Base-by-base conservation (phyloP, 768 basidiomycete species). In the Ramaria sp. region DNA sequence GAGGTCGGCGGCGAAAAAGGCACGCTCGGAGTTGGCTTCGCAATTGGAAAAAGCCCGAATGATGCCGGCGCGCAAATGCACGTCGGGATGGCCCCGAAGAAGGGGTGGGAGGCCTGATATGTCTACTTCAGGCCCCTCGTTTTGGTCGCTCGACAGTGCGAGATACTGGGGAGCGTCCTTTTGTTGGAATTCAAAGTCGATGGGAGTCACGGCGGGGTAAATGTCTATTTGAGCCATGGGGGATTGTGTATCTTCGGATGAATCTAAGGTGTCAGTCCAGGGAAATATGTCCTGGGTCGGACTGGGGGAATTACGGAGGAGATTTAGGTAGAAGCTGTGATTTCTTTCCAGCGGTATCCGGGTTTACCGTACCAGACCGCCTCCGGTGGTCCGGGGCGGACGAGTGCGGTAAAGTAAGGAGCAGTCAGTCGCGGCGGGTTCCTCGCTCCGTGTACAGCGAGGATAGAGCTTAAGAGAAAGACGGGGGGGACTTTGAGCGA, bases 1-100 rank as follows among this genome's bases (percentile, higher is more conserved):
- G 41, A 99, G 81, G 68, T 99, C 96, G 10, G 88, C 92, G 10
- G 96, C 94, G 63, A 97, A 98, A 68, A 97, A 98, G 6, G 96
- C 95, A 56, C 83, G 83, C 70, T 97, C 96, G 10, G 92, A 85
- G 63, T 90, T 83, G 18, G 75, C 74, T 58, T 78, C 47, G 37
- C 78, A 72, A 24, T 72, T 73, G 32, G 74, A 73, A 18, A 75
- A 69, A 0, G 85, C 82, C 25, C 74, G 73, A 71, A 88, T 81
- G 52, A 91, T 78, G n/a, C 86, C 86, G 58, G 79, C 79, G 45
- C 87, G 74, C 50, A 91, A 75, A 64, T 88, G 88, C 30, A 85
- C 64, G 48, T 85, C 81, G 27, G 85, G 78, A 60, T 84, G 84
- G 18, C 87, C 88, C 55, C 71, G 72, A 61, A 73, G 67, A 30